Base-by-base conservation (phyloP, 2,329 filamentous ascomycete genomes). In the Nothopassalora personata region DNA sequence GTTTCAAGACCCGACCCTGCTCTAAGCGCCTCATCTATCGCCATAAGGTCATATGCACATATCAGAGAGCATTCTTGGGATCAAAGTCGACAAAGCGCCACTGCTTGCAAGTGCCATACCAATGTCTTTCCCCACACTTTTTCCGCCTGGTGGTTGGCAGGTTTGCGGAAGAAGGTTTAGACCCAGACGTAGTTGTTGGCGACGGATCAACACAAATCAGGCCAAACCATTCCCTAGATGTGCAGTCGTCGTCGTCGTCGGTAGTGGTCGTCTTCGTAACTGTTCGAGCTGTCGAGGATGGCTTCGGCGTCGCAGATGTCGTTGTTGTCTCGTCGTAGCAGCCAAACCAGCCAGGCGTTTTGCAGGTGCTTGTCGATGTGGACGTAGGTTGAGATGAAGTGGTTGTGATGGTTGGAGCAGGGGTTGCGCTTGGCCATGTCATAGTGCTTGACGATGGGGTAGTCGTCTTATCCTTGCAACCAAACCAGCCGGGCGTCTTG, bases 301-400 rank as follows among this genome's bases (percentile, higher is more conserved):
- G 64, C 36, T 57, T 58, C 1, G 64, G 56, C 4, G 58, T 58
- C 10, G 59, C 55, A 15, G 64, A 58, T 27, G 56, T 76, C 3
- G 73, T 75, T 8, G 70, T 79, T 7, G 73, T 75, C 59, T 82
- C 83, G 45, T 86, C 84, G 71, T 84, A 86, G 70, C 86, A 91
- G 15, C 90, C 90, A 86, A 88, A 96, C 91, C 91, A 96, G 8
- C 92, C 91, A 31, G 92, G 92, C 1, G 91, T 96, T 73, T 94
- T 83, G 76, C 92, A 96, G 0, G 90, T 96, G 54, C 86, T 85
- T 0, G 91, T 96, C 50, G 90, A 82, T 1, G 87, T 91, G 53
- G 81, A 75, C 2, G 84, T 88, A 47, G 82, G 82, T 3, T 83
- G 85, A 8, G 71, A 9, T 83, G 59, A 61, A 43, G 64, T 63